Base-by-base conservation (phyloP, 352 stramenopile genomes). In the Phytophthora agathidicida region DNA sequence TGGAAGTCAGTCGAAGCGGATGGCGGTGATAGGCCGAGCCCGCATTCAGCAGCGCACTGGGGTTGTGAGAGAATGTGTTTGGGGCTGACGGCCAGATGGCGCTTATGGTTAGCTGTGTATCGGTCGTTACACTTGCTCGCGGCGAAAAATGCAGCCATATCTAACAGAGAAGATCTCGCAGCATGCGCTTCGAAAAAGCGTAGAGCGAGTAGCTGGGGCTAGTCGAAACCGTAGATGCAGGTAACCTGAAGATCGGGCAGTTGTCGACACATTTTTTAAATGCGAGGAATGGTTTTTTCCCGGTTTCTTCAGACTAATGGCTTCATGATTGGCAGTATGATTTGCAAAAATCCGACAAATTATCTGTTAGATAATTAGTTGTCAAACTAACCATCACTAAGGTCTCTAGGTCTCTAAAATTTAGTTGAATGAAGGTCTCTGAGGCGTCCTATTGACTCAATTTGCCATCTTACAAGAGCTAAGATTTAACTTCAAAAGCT, bases 11-110 rank as follows among this genome's bases (percentile, higher is more conserved):
- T 39, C 27, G 22, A 0, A 49, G 51, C 36, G 30, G 27, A 50
- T 64, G 45, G 54, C 9, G 28, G 23, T 7, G 36, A 48, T 1
- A 5, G 30, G 11, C 17, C 44, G 5, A 45, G 24, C 19, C 22
- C 11, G 17, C 49, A 46, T 31, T 60, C 39, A 30, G 16, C 13
- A 27, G 2, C 22, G 32, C 33, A 44, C 27, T 44, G 44, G 43
- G 37, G 32, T 54, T 65, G 39, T 16, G 10, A 60, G 46, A 65
- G 54, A 70, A 70, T 38, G 54, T 26, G 60, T 56, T 52, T 69
- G 24, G 60, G 60, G 38, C 33, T 48, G 27, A 0, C 26, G n/a
- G 20, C 32, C 60, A 65, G 54, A 61, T 70, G 53, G 54, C 28
- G 35, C 45, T 42, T 46, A 36, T 57, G 20, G 44, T 51, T n/a